phyloP scores from a whole-genome alignment of 2,329 filamentous ascomycete species.

The Trichophyton rubrum region DNA sequence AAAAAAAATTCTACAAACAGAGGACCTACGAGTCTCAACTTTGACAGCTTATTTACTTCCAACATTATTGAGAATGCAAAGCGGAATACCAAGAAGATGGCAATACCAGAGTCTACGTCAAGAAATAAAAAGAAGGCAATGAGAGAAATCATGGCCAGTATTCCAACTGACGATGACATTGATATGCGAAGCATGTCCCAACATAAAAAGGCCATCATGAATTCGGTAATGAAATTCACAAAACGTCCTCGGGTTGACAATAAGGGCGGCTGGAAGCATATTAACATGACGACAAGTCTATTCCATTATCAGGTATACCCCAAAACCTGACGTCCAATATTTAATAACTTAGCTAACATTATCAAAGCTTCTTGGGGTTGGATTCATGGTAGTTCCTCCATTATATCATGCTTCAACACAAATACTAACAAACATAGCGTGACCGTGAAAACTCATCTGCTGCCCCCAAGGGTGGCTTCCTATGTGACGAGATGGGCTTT shows the following conservation, averaged over 20 bases:
- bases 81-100: slow-evolving; percentile 15
- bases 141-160: slow-evolving; percentile 20
- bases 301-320: slow-evolving; percentile 25
- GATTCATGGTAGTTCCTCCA: slow-evolving; percentile 22
- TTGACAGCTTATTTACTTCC: slow-evolving; percentile 9
- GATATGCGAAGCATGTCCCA: slow-evolving; percentile 16
- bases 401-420: neutral
- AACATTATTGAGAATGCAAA: slow-evolving; percentile 9
- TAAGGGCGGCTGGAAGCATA: slow-evolving; percentile 22
- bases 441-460: slow-evolving; percentile 19
- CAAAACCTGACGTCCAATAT: neutral
- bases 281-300: slow-evolving; percentile 23
- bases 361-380: slow-evolving; percentile 20
- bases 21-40: slow-evolving; percentile 2
- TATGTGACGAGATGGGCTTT: slow-evolving; percentile 32
- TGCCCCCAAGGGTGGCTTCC: slow-evolving; percentile 24
- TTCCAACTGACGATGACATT: slow-evolving; percentile 19
- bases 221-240: slow-evolving; percentile 22
- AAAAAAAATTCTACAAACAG: neutral
- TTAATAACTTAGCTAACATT: slow-evolving; percentile 3
- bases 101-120: slow-evolving; percentile 17
- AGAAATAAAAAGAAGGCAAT: slow-evolving; percentile 23
- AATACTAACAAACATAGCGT: slow-evolving; percentile 15
- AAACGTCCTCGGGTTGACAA: slow-evolving; percentile 19
- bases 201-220: slow-evolving; percentile 18